Evolutionary conservation across 2,329 filamentous ascomycete species (phyloP).

Genomic region (Mariannaea elegans): DNA sequence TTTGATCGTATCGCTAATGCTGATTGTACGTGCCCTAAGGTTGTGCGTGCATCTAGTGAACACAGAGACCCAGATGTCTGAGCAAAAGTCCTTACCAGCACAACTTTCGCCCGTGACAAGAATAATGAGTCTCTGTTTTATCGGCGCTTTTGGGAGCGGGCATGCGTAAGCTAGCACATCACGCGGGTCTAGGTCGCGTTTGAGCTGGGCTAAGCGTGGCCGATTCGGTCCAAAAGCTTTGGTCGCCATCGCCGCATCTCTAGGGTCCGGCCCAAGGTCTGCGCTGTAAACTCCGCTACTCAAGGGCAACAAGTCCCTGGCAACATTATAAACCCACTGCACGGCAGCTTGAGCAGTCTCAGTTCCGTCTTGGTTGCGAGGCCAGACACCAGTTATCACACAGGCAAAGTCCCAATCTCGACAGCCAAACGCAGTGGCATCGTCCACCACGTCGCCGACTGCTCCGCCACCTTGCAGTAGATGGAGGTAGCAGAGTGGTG

Average conservation of each 20-base stretch:
- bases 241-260: slow-evolving; percentile 60
- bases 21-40: slow-evolving; percentile 49
- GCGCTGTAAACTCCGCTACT: slow-evolving; percentile 65
- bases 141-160: slow-evolving; percentile 54
- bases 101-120: slow-evolving; percentile 65
- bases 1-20: slow-evolving; percentile 68
- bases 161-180: slow-evolving; percentile 65
- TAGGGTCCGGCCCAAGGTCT: slow-evolving; percentile 69
- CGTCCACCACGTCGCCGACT: slow-evolving; percentile 51
- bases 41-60: slow-evolving; percentile 42
- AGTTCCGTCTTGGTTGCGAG: slow-evolving; percentile 59
- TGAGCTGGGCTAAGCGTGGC: slow-evolving; percentile 59
- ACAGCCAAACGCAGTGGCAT: slow-evolving; percentile 68
- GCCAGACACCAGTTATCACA: slow-evolving; percentile 70
- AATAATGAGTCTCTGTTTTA: slow-evolving; percentile 58
- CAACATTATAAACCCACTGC: slow-evolving; percentile 66
- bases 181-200: slow-evolving; percentile 57
- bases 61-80: slow-evolving; percentile 57
- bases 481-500: slow-evolving; percentile 68
- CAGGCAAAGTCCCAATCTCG: slow-evolving; percentile 72
- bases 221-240: slow-evolving; percentile 67
- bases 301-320: slow-evolving; percentile 55
- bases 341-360: slow-evolving; percentile 48
- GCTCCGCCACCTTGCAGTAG: slow-evolving; percentile 67
- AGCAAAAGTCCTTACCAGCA: slow-evolving; percentile 70